phyloP scores from a whole-genome alignment of 176 grass and related monocot species.

The Miscanthus lutarioriparius region DNA sequence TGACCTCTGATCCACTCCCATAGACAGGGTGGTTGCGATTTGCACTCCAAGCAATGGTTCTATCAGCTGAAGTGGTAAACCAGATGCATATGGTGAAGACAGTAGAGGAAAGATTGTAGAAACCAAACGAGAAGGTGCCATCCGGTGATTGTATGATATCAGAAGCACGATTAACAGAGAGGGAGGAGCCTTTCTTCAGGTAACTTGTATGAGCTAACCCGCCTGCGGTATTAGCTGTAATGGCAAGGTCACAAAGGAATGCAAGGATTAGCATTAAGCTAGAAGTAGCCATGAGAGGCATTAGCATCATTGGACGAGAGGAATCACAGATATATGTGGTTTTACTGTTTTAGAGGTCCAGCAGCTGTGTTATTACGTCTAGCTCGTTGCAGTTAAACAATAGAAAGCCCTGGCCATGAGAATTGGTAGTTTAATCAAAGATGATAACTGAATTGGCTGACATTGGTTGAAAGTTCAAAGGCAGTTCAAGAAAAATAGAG shows the following conservation, averaged over 20 bases:
- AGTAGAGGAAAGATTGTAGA: conserved; percentile 39
- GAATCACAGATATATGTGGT: not conserved
- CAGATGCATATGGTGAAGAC: conserved; percentile 48
- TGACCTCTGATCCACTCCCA: conserved; percentile 2
- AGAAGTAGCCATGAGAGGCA: conserved; percentile 9
- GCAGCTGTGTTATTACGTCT: not conserved
- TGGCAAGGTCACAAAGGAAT: not conserved
- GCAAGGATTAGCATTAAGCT: not conserved
- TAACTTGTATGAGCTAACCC: conserved; percentile 17
- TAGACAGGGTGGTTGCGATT: conserved; percentile 29
- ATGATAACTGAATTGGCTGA: not conserved
- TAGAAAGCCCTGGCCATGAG: not conserved
- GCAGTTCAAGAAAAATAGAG: not conserved
- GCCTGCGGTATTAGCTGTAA: not conserved
- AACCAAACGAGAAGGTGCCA: conserved; percentile 41
- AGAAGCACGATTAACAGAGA: conserved; percentile 7
- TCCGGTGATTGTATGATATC: conserved; percentile 14
- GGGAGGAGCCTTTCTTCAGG: conserved; percentile 17
- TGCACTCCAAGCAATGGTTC: conserved; percentile 40
- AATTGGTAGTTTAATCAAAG: not conserved
- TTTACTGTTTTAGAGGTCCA: conserved; percentile 3
- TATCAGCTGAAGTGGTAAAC: conserved; percentile 27
- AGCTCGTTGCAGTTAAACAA: not conserved
- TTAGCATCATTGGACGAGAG: not conserved
- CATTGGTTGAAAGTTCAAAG: not conserved